Evolutionary conservation across 164 flowering plant species (phyloP), one percentile per base, ranked within the genome.

Genomic region (Protea cynaroides): DNA sequence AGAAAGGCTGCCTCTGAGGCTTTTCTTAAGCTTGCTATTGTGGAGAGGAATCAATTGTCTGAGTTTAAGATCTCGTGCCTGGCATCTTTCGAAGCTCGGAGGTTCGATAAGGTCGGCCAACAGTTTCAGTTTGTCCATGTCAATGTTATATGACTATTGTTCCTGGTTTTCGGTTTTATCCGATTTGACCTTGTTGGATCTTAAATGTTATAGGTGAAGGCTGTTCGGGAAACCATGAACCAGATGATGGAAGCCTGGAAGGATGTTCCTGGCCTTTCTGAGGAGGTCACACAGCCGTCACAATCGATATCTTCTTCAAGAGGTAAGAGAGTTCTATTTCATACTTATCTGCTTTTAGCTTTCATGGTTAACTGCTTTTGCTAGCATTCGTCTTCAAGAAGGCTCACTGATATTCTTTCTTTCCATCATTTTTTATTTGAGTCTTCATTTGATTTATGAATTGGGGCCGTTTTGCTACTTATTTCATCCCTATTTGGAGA

Each of bases 1-100:
- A 78, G 99, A 79, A 94, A 89, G 71, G 88, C 90, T 0, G 83
- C 91, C 0, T 86, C 97, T 3, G 97, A 89, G 72, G 84, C 81
- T 19, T 78, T 94, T 38, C 56, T 63, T 67, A 82, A 73, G 72
- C 59, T 94, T 78, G 96, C 95, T 24, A 67, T 72, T 10, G 83
- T 75, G 65, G 97, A 89, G 78, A 80, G 81, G 54, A 82, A 86
- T 38, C 8, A 64, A 21, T 47, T 87, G 44, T 59, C 78, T 22
- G 91, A 86, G 68, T 80, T 78, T 43, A 90, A 89, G 67, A 44
- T 61, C 24, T 70, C 82, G 0, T 86, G 86, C 65, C 52, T 90
- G 74, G 74, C 78, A 63, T 69, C 73, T 0, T 80, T 90, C 24
- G 96, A 94, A 70, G 72, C 69, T 50, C 80, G 88, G 63, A 76